Conservation (phyloP, 108 stramenopile species). For the Craspedostauros australis region DNA sequence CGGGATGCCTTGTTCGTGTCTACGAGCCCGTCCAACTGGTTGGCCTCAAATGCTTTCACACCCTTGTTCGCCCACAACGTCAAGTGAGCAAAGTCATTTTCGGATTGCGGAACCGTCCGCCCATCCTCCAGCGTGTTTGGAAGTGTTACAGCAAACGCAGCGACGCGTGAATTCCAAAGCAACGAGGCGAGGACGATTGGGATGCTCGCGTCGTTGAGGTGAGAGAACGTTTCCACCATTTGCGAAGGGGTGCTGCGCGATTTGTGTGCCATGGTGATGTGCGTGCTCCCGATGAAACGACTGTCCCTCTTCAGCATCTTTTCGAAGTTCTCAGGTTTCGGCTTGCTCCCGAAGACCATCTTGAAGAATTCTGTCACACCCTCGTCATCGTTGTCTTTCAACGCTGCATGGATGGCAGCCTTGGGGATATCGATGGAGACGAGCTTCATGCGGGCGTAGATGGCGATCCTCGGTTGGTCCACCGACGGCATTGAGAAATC, state of each 20-base stretch:
- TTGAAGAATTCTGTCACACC: not conserved
- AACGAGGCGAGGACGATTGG: conserved; percentile 22
- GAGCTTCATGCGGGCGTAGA: conserved; percentile 28
- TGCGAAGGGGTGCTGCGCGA: conserved; percentile 21
- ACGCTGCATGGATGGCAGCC: conserved; percentile 14
- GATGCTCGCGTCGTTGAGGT: conserved; percentile 21
- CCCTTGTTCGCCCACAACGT: conserved; percentile 61
- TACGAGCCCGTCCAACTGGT: conserved; percentile 49
- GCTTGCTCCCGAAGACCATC: not conserved
- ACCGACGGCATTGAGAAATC: not conserved
- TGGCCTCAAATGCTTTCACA: conserved; percentile 38
- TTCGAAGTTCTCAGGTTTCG: not conserved
- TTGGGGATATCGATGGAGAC: conserved; percentile 42
- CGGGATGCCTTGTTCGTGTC: conserved; percentile 23
- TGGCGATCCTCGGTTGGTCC: not conserved
- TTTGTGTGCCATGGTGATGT: conserved; percentile 60
- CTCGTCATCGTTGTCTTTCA: conserved; percentile 6
- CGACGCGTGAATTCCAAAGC: conserved; percentile 33
- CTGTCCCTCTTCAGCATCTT: not conserved
- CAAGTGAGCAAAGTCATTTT: conserved; percentile 67
- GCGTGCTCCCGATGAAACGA: conserved; percentile 30
- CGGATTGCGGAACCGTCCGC: conserved; percentile 22
- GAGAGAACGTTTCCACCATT: conserved; percentile 19
- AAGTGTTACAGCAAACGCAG: conserved; percentile 51
- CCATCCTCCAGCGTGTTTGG: conserved; percentile 10